Conservation (phyloP, 1,139 yeast genomes). For the Blastobotrys persicus region DNA sequence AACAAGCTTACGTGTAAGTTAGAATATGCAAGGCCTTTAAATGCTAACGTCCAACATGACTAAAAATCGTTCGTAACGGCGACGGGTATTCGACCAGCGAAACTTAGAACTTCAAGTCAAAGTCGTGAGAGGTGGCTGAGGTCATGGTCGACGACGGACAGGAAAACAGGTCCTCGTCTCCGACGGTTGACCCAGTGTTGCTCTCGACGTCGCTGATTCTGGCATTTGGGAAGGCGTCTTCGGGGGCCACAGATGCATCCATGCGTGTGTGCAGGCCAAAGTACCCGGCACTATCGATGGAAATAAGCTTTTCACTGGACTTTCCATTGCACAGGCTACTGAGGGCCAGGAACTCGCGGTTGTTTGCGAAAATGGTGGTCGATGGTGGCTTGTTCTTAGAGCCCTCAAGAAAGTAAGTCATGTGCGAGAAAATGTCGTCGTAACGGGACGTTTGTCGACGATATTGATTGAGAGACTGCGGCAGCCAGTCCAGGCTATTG, state of each 20-base stretch:
- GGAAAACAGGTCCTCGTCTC: conserved; percentile 14
- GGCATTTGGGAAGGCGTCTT: neutral
- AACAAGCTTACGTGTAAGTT: neutral
- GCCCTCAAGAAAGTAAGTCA: conserved; percentile 30
- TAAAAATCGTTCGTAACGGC: too few species aligned
- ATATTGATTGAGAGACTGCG: conserved; percentile 35
- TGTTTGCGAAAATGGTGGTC: conserved; percentile 33
- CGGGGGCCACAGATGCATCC: neutral
- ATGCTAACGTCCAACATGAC: too few species aligned
- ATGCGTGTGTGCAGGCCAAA: conserved; percentile 32
- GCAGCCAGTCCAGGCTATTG: conserved; percentile 30
- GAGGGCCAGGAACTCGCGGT: conserved; percentile 32
- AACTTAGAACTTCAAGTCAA: neutral
- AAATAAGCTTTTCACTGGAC: conserved; percentile 12
- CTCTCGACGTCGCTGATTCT: neutral
- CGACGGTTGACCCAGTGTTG: neutral
- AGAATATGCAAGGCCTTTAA: too few species aligned
- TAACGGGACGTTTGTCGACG: conserved; percentile 33
- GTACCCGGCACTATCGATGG: conserved; percentile 32
- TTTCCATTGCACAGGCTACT: conserved; percentile 12
- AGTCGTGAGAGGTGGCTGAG: conserved; percentile 3
- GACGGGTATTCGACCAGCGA: neutral
- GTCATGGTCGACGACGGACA: conserved; percentile 7
- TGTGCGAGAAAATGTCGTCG: conserved; percentile 30
- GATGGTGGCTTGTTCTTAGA: conserved; percentile 24